Evolutionary conservation across 768 basidiomycete genomes (phyloP).

Genomic region (Leccinum variicolor): DNA sequence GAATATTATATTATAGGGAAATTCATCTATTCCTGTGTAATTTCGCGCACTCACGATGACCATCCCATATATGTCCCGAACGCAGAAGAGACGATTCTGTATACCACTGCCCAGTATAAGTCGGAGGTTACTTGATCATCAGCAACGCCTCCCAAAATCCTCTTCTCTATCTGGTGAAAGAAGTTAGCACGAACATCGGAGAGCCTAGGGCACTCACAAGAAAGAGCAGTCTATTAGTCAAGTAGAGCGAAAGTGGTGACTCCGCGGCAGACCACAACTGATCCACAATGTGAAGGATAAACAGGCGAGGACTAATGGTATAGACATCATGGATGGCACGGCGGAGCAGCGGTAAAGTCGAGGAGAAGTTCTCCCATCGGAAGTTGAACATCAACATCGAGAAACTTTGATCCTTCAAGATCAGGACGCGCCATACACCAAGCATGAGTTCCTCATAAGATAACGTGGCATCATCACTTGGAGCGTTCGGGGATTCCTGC

Average conservation of each 20-base stretch:
- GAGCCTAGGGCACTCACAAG: slow-evolving; percentile 9
- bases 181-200: not conserved
- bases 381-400: slow-evolving; percentile 1
- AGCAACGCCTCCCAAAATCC: slow-evolving; percentile 3
- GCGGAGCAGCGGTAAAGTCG: slow-evolving; percentile 1
- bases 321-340: slow-evolving; percentile 22
- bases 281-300: slow-evolving; percentile 5
- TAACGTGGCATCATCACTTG: too few species aligned
- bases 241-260: slow-evolving; percentile 17
- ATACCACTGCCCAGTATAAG: slow-evolving; percentile 12
- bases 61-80: slow-evolving; percentile 12
- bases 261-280: slow-evolving; percentile 21
- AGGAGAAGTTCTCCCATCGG: slow-evolving; percentile 5
- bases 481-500: too few species aligned
- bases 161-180: slow-evolving; percentile 19
- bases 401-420: too few species aligned
- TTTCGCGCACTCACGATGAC: slow-evolving; percentile 14
- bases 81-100: slow-evolving; percentile 13
- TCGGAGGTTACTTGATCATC: not conserved
- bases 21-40: too few species aligned
- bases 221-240: slow-evolving; percentile 22
- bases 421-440: slow-evolving; percentile 26
- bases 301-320: slow-evolving; percentile 18
- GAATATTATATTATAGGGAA: too few species aligned
- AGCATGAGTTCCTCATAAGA: slow-evolving; percentile 13